phyloP scores from a whole-genome alignment of 257 asterid genomes.

The Solanum chiquidenum region DNA sequence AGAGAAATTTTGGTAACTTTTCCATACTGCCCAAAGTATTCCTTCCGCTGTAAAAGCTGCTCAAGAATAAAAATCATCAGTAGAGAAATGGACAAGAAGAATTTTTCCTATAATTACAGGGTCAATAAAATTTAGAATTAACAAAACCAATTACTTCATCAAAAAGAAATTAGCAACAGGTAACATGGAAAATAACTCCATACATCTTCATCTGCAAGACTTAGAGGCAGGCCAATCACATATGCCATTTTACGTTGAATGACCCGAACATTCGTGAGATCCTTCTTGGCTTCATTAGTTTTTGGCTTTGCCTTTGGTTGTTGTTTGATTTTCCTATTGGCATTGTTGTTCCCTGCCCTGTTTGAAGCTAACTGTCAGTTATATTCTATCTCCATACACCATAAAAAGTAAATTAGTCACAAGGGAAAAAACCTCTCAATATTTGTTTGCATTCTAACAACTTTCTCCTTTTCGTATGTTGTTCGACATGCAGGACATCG shows the following conservation, averaged over 20 bases:
- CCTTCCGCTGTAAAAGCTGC: slow-evolving; percentile 73
- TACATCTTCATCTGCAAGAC: slow-evolving; percentile 92
- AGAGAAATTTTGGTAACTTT: slow-evolving; percentile 80
- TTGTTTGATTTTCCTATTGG: slow-evolving; percentile 57
- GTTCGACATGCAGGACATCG: slow-evolving; percentile 94
- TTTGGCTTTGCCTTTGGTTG: slow-evolving; percentile 79
- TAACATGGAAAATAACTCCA: slow-evolving; percentile 8
- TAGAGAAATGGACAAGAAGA: not conserved
- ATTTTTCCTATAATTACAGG: not conserved
- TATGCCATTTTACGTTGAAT: slow-evolving; percentile 94
- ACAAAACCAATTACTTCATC: not conserved
- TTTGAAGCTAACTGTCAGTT: not conserved
- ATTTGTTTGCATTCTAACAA: slow-evolving; percentile 65
- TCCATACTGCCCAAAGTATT: slow-evolving; percentile 94
- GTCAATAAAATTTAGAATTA: not conserved
- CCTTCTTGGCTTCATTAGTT: slow-evolving; percentile 70
- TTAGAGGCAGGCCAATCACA: slow-evolving; percentile 85
- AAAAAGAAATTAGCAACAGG: not conserved
- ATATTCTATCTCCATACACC: not conserved
- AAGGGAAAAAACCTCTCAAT: slow-evolving; percentile 46
- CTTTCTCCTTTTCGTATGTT: slow-evolving; percentile 79
- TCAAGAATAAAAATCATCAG: slow-evolving; percentile 2
- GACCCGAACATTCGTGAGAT: slow-evolving; percentile 80
- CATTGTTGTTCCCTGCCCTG: slow-evolving; percentile 45
- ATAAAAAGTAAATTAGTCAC: slow-evolving; percentile 2